Evolutionary conservation across 148 eudicot genomes (phyloP).

Genomic region (Dysphania ambrosioides): DNA sequence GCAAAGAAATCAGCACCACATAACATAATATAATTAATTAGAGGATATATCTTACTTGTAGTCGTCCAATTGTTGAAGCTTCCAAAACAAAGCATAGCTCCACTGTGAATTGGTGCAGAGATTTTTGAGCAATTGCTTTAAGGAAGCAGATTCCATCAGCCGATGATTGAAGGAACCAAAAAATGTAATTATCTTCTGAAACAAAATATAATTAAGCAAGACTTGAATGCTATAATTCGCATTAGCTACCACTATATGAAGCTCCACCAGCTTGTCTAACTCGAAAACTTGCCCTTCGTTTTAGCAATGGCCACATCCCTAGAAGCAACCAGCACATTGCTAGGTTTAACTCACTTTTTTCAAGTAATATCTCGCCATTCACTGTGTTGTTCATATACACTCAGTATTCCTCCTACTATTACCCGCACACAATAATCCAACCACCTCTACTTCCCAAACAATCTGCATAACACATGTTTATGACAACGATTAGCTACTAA

Average conservation of each 20-base stretch:
- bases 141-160: no score
- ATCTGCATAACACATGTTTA: no score
- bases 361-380: neutral
- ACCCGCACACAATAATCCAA: no score
- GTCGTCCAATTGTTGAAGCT: slow-evolving; percentile 42
- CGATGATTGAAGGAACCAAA: no score
- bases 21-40: neutral
- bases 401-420: no score
- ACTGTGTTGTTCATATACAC: no score
- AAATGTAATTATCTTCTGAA: no score
- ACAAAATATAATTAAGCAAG: no score
- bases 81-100: slow-evolving; percentile 88
- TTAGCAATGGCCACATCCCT: slow-evolving; percentile 16
- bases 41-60: slow-evolving; percentile 39
- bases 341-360: neutral
- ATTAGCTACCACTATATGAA: slow-evolving; percentile 8
- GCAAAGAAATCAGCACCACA: neutral
- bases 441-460: no score
- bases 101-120: slow-evolving; percentile 55
- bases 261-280: slow-evolving; percentile 6
- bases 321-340: slow-evolving; percentile 4
- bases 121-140: slow-evolving; percentile 40
- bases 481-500: no score
- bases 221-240: no score
- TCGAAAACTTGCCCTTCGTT: slow-evolving; percentile 13